Evolutionary conservation across 192 early-diverging fungal genomes (phyloP), one percentile per base, ranked within the genome.

Genomic region (Chytriomyces hyalinus): DNA sequence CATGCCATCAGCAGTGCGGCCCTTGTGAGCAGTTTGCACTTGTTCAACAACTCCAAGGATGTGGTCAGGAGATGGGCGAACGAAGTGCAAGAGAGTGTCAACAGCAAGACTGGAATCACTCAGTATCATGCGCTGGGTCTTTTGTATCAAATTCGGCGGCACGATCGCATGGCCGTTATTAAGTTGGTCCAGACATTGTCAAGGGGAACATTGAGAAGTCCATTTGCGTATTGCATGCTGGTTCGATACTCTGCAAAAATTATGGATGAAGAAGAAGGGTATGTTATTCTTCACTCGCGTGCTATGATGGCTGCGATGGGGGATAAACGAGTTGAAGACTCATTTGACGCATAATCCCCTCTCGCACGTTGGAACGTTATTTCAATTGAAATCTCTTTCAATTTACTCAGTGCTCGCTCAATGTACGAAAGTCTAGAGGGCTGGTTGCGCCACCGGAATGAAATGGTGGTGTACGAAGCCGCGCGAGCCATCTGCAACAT

Each of bases 51-150:
- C 11, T 93, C 93, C 64, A 94, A 94, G 78, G 97, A 99, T 67
- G 92, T 96, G 15, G 93, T 99, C n/a, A 87, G 91, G 76, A 90
- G 97, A 63, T 99, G 97, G 97, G 92, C 93, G 22, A 98, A 96
- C 67, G 97, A 99, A 84, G 95, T 95, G 26, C 92, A 94, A 81
- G 97, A 99, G 86, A 94, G 95, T 4, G 90, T 96, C 26, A 92
- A 93, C 83, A 89, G 89, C 65, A 98, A 97, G 78, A 93, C 93
- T 22, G 92, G 91, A 71, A 95, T 94, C 81, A 90, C 91, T 47
- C 97, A 99, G 86, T 99, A 99, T 83, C 97, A 99, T 78, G 97
- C 97, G n/a, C 81, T 98, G 15, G 97, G 97, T 6, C 85, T 99
- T 9, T 78, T 99, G 82, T 99, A 97, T 78, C 90, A 91, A 62